Conservation (phyloP, 2,329 filamentous ascomycete genomes). For the Penicillium glabrum region DNA sequence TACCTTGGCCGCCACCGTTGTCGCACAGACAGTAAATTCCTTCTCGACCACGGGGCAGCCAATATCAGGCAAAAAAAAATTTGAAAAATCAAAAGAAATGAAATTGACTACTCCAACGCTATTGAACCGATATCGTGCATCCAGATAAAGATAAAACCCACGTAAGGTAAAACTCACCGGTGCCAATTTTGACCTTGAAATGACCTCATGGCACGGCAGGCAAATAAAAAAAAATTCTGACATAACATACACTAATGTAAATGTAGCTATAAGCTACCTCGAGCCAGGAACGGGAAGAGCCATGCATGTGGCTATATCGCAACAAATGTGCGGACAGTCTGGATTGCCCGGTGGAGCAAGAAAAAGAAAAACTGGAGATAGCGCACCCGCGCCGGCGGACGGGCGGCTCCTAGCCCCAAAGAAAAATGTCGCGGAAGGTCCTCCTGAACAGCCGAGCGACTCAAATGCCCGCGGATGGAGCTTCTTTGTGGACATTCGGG, state of each 20-base stretch:
- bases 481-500: not conserved
- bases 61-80: not conserved
- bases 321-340: not conserved
- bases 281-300: not conserved
- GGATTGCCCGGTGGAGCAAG: not conserved
- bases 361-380: constrained; percentile 15
- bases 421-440: constrained; percentile 21
- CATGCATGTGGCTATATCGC: not conserved
- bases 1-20: constrained; percentile 24
- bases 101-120: not conserved
- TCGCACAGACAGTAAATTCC: constrained; percentile 25
- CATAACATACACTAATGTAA: not conserved
- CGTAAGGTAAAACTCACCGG: not conserved
- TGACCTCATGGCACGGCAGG: not conserved
- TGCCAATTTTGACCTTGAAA: not conserved
- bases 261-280: not conserved
- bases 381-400: constrained; percentile 24
- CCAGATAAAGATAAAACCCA: not conserved
- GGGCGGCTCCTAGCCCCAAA: constrained; percentile 25
- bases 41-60: constrained; percentile 9
- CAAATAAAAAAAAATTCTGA: not conserved
- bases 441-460: constrained; percentile 15
- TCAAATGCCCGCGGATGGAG: not conserved
- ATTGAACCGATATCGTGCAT: not conserved
- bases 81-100: not conserved